These are phyloP conservation scores for Ramichloridium luteum DNA, from an alignment of 2,329 filamentous ascomycete species.

Conservation along the genomic window DNA sequence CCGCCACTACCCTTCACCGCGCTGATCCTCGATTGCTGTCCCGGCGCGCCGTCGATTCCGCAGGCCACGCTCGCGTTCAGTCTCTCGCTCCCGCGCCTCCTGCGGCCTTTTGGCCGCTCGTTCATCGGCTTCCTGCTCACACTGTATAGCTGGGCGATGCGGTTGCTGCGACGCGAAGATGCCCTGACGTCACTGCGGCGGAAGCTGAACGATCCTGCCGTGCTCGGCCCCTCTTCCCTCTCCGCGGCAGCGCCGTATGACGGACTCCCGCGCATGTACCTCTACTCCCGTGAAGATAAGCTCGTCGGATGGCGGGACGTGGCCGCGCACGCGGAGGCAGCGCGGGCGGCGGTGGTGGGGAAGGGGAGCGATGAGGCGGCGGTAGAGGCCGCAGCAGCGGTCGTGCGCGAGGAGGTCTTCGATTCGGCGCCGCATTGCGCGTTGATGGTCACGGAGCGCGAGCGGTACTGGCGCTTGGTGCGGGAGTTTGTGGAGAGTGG, in stretches of 20 bases:
- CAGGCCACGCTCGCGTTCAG: too few relatives aligned
- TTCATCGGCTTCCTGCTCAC: too few relatives aligned
- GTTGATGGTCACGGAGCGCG: slow-evolving; percentile 45
- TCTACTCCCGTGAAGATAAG: slow-evolving; percentile 47
- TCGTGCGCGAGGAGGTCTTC: slow-evolving; percentile 41
- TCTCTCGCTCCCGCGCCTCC: too few relatives aligned
- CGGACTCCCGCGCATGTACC: slow-evolving; percentile 43
- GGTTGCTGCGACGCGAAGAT: slow-evolving; percentile 7
- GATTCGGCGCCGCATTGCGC: slow-evolving; percentile 49
- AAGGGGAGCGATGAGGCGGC: too few relatives aligned
- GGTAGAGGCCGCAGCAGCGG: slow-evolving; percentile 41
- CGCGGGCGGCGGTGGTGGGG: too few relatives aligned
- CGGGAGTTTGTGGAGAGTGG: too few relatives aligned
- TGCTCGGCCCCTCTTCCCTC: slow-evolving; percentile 8
- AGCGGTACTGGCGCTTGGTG: slow-evolving; percentile 54
- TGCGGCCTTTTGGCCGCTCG: too few relatives aligned
- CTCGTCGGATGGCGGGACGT: slow-evolving; percentile 47
- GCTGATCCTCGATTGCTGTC: too few relatives aligned
- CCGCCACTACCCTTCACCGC: too few relatives aligned
- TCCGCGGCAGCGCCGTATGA: too few relatives aligned
- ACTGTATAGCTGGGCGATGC: too few relatives aligned
- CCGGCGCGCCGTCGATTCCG: too few relatives aligned
- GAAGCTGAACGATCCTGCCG: slow-evolving; percentile 6
- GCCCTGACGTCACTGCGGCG: slow-evolving; percentile 6
- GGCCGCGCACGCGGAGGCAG: slow-evolving; percentile 40